Evolutionary conservation across 2,329 filamentous ascomycete genomes (phyloP).

Genomic region (Colletotrichum sp.): DNA sequence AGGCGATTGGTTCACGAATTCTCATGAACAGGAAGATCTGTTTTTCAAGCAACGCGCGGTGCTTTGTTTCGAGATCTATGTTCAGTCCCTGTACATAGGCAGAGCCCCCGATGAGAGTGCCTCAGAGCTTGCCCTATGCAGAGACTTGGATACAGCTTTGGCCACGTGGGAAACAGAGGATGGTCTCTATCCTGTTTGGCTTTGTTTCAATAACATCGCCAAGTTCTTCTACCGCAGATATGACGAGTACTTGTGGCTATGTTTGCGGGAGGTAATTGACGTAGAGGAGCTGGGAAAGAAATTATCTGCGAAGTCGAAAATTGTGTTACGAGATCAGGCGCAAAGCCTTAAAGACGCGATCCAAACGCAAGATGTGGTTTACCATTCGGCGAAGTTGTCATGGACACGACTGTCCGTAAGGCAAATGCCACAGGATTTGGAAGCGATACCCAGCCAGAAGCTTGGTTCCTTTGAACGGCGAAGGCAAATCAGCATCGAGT

Average conservation of each 20-base stretch:
- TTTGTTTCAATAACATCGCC: background rate
- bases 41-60: background rate
- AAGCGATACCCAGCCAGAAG: background rate
- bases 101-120: background rate
- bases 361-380: background rate
- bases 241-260: background rate
- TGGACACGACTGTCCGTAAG: background rate
- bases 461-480: background rate
- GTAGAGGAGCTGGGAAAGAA: background rate
- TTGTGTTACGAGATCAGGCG: background rate
- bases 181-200: background rate
- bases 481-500: background rate
- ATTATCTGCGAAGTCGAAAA: background rate
- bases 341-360: background rate
- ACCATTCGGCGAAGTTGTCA: background rate
- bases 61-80: background rate
- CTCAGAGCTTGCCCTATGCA: background rate
- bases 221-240: background rate
- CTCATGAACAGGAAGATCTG: background rate
- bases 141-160: background rate
- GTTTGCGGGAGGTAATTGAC: background rate
- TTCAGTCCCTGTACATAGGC: background rate
- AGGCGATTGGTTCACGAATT: background rate
- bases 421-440: background rate
- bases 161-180: accelerated